Evolutionary conservation across 2,329 filamentous ascomycete genomes (phyloP), one percentile per base, ranked within the genome.

Genomic region (Sphaerulina vaccinii): DNA sequence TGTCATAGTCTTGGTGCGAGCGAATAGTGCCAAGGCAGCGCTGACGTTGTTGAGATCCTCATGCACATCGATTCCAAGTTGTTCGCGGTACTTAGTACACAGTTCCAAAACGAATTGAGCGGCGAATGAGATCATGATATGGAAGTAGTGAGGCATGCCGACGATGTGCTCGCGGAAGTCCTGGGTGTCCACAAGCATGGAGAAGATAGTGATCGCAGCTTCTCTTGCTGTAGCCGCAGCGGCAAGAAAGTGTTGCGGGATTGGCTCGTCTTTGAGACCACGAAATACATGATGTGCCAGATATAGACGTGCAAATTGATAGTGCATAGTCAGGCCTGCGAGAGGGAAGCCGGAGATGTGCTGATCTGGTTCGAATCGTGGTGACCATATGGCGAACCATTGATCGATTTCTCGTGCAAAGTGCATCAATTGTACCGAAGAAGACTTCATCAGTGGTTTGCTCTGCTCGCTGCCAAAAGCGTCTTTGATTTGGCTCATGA

Each of bases 391-490:
- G 1, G 41, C 15, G 29, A 75, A 73, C 78, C 77, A 80, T 49
- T 76, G 72, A 62, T 79, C 75, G n/a, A 79, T 67, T 29, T 70
- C 68, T 9, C 61, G 58, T 27, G 65, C 63, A 44, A 69, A 71
- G 22, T 63, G 68, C 5, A 71, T 68, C n/a, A 79, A 69, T 46
- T 83, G 80, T 8, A 75, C 71, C 23, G 77, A 73, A 50, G 81
- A 79, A 2, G 74, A 72, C 16, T 76, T 70, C 0, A 76, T 76
- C 4, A 83, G 68, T 0, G 75, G 71, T 22, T 79, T 74, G 15
- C 79, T 76, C 0, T 71, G 76, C 43, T 83, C 80, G 0, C 76
- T 75, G 0, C 81, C 80, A 53, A 84, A 83, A 0, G 80, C 53
- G 7, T 82, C 69, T 59, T 78, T 67, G 62, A 82, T 66, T 64